These are phyloP conservation scores for Pythium folliculosum DNA, from an alignment of 352 stramenopile genomes.

Conservation along the genomic window DNA sequence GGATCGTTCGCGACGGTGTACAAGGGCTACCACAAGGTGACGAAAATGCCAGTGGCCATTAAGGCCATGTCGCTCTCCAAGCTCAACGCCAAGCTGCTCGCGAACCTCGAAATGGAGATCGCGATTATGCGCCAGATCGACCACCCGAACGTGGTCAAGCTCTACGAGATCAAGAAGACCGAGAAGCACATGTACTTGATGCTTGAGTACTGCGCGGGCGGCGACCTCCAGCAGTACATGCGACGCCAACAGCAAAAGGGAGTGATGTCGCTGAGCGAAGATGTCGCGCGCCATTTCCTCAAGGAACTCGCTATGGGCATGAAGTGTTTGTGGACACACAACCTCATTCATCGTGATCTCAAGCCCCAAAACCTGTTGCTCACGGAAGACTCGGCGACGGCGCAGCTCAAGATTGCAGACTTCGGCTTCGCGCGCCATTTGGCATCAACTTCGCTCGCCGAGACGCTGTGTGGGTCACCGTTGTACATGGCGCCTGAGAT, in stretches of 20 bases:
- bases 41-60: conserved; percentile 87
- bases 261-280: conserved; percentile 29
- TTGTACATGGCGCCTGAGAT: conserved; percentile 99
- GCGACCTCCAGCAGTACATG: conserved; percentile 96
- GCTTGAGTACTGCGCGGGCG: conserved; percentile 95
- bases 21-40: conserved; percentile 78
- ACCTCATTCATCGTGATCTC: conserved; percentile 88
- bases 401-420: conserved; percentile 66
- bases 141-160: conserved; percentile 96
- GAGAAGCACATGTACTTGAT: conserved; percentile 96
- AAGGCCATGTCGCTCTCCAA: conserved; percentile 94
- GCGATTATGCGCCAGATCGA: conserved; percentile 94
- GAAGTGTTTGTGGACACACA: conserved; percentile 70
- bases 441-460: conserved; percentile 89
- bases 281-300: conserved; percentile 63
- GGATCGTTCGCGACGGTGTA: conserved; percentile 94
- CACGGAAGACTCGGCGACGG: conserved; percentile 51
- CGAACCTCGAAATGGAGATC: conserved; percentile 97
- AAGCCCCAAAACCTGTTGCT: conserved; percentile 98
- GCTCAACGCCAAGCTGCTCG: conserved; percentile 94
- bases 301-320: conserved; percentile 68
- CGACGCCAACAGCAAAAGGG: conserved; percentile 44
- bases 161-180: conserved; percentile 96
- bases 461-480: conserved; percentile 95
- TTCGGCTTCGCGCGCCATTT: conserved; percentile 94